A percentile compares a stretch with the other conserved stretches of the same genome.
phyloP scores from a whole-genome alignment of 2,329 filamentous ascomycete genomes.

The Ceratocystis destructans region DNA sequence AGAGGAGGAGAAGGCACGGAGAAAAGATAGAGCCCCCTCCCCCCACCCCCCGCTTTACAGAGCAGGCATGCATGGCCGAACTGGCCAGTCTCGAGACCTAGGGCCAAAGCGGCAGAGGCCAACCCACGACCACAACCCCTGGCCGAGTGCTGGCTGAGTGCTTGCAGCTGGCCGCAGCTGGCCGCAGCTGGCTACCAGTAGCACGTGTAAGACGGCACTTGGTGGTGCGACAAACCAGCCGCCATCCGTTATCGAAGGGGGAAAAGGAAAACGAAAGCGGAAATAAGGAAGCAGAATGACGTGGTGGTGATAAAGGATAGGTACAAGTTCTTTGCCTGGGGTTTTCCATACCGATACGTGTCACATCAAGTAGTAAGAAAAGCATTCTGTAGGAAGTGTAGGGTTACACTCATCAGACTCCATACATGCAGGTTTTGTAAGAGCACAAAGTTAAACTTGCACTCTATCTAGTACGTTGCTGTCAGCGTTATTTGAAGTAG shows the following conservation, averaged over 20 bases:
- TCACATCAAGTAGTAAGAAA: too few relatives aligned
- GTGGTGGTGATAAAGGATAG: background rate
- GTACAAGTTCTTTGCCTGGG: background rate
- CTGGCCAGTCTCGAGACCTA: too few relatives aligned
- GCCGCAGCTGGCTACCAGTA: background rate
- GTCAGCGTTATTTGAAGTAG: too few relatives aligned
- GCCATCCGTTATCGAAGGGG: too few relatives aligned
- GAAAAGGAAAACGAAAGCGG: background rate
- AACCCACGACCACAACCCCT: background rate
- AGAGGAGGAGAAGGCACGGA: background rate
- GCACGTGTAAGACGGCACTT: background rate
- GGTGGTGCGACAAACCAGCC: too few relatives aligned
- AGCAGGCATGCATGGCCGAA: background rate
- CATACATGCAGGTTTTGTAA: too few relatives aligned
- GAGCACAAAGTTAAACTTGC: too few relatives aligned
- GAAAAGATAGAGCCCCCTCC: background rate
- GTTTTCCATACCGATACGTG: too few relatives aligned
- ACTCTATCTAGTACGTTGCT: too few relatives aligned
- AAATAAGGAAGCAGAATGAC: background rate
- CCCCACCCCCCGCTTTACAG: background rate
- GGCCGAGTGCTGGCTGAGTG: background rate
- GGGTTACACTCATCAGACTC: too few relatives aligned
- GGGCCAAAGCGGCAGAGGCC: background rate
- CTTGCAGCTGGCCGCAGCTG: background rate
- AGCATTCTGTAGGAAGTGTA: too few relatives aligned